Evolutionary conservation across 2,329 filamentous ascomycete species (phyloP), one percentile per base, ranked within the genome.

Genomic region (Fusarium incarnatum): DNA sequence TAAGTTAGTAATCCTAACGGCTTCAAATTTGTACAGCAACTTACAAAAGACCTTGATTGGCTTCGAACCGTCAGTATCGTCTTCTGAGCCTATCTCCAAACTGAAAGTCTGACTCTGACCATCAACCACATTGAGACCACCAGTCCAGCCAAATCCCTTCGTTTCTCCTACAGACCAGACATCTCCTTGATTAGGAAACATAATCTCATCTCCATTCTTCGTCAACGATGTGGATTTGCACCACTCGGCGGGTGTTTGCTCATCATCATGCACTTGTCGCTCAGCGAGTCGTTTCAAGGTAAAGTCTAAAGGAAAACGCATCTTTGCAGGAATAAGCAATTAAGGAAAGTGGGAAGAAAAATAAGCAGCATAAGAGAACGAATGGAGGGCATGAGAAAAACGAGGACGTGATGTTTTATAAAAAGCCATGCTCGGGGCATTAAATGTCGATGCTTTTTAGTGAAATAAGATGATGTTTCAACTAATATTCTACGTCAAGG

Each of bases 391-490:
- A 37, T 37, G 18, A 37, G 13, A 18, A 32, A 27, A 34, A 13
- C 3, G 27, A 20, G 23, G 15, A 6, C 10, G n/a, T 32, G 25
- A 34, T 32, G 13, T 46, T 61, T 55, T 46, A 54, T 55, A 53
- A 28, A 18, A 41, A 27, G 27, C 20, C 23, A 40, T 30, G 11
- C 12, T 10, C 23, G 32, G 25, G 7, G 56, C 45, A 23, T 23
- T 41, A 32, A 27, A 52, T 27, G 20, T 25, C 23, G 15, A 54
- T 52, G 44, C 58, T 60, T 40, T 60, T 60, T 42, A 60, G 46
- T 48, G 44, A 60, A 60, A 52, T 61, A 44, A 61, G 37, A 47
- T 42, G 34, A 11, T 60, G 56, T 61, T 59, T 60, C 59, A 41
- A 52, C 22, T 45, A 30, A 30, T 8, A 34, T 52, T 20, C 37